phyloP scores from a whole-genome alignment of 345 rosid species.

The Eucalyptus paniculata region DNA sequence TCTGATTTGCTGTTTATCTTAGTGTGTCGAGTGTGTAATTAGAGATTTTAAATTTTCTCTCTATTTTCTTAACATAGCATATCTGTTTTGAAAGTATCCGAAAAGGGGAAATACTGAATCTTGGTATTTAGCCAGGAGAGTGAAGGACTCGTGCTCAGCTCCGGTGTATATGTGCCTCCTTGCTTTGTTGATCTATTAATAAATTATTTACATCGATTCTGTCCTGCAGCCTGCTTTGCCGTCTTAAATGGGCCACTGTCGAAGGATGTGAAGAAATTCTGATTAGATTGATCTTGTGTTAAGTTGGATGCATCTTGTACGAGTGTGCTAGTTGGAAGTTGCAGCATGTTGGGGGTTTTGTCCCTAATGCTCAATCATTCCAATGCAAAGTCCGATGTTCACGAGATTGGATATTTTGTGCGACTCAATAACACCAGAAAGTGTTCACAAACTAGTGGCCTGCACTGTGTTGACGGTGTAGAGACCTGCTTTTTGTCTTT shows the following conservation, averaged over 20 bases:
- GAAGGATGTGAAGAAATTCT: background rate
- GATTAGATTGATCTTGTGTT: background rate
- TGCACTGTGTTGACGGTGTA: conserved; percentile 26
- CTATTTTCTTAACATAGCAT: background rate
- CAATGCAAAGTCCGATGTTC: conserved; percentile 41
- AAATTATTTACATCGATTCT: background rate
- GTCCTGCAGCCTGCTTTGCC: background rate
- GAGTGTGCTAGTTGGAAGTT: background rate
- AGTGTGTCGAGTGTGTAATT: background rate
- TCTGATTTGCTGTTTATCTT: background rate
- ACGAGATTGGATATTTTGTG: conserved; percentile 34
- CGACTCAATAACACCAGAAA: conserved; percentile 53
- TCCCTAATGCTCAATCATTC: conserved; percentile 28
- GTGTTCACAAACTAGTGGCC: conserved; percentile 17
- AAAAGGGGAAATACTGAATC: background rate
- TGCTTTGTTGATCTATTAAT: background rate
- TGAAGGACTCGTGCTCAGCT: background rate
- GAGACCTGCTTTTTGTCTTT: conserved; percentile 39
- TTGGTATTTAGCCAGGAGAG: background rate
- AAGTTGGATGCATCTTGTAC: background rate
- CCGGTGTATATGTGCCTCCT: background rate
- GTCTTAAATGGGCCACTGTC: background rate
- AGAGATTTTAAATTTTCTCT: background rate
- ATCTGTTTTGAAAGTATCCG: background rate
- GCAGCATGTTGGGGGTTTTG: conserved; percentile 71